phyloP scores from a whole-genome alignment of 257 asterid genomes.

The Solanum sejunctum region DNA sequence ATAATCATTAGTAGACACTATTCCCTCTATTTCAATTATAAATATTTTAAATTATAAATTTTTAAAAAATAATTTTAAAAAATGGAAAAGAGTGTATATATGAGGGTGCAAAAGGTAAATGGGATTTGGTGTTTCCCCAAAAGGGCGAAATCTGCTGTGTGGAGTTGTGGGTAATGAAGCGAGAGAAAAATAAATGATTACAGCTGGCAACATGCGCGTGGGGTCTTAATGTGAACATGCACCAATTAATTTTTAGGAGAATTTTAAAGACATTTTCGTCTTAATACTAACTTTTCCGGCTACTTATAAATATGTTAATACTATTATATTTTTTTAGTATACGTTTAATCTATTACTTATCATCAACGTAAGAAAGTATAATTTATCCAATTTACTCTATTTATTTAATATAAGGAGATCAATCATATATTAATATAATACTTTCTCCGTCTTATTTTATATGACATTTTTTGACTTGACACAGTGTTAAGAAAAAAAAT shows the following conservation, averaged over 20 bases:
- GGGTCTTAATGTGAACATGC: background rate
- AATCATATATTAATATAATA: no score
- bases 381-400: background rate
- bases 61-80: background rate
- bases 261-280: background rate
- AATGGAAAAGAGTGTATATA: background rate
- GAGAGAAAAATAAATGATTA: background rate
- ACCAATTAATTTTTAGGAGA: background rate
- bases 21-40: no score
- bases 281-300: no score
- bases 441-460: fast-evolving
- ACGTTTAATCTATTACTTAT: background rate
- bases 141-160: background rate
- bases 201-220: background rate
- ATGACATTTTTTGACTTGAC: no score
- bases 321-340: background rate
- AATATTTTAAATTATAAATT: background rate
- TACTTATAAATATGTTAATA: no score
- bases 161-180: background rate
- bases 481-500: no score
- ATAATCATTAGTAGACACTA: no score
- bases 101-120: background rate
- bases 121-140: background rate
- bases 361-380: background rate
- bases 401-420: background rate